These are phyloP conservation scores for Volvox carteri DNA, from an alignment of 163 green algal genomes.

Conservation along the genomic window DNA sequence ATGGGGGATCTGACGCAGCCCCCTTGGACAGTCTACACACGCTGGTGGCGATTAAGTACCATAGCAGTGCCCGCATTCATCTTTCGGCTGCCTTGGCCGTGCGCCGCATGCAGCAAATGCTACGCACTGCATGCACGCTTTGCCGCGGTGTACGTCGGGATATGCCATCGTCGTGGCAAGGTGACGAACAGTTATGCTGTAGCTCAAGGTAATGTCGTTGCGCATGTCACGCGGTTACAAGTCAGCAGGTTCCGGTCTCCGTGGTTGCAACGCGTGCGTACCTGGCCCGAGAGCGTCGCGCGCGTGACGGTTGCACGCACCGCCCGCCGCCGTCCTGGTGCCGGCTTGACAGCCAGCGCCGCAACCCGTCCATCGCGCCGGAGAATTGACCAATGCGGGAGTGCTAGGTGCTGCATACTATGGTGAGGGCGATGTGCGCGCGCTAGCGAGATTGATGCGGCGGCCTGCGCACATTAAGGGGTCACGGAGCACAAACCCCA, in stretches of 20 bases:
- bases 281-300: neutral
- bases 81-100: no score
- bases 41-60: no score
- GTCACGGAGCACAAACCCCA: neutral
- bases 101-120: neutral
- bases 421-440: neutral
- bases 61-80: no score
- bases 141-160: neutral
- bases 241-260: neutral
- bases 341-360: neutral
- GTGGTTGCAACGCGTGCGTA: neutral
- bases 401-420: neutral
- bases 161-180: neutral
- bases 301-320: neutral
- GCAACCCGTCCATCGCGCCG: neutral
- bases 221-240: neutral
- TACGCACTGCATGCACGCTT: neutral
- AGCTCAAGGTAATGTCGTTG: neutral
- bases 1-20: no score
- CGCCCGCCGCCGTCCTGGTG: conserved; percentile 4
- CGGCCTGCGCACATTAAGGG: neutral
- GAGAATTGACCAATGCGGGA: neutral
- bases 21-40: no score
- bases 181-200: neutral
- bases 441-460: neutral